These are phyloP conservation scores for Ceratobasidium sp. DNA, from an alignment of 1,284 basidiomycete genomes.

Conservation along the genomic window DNA sequence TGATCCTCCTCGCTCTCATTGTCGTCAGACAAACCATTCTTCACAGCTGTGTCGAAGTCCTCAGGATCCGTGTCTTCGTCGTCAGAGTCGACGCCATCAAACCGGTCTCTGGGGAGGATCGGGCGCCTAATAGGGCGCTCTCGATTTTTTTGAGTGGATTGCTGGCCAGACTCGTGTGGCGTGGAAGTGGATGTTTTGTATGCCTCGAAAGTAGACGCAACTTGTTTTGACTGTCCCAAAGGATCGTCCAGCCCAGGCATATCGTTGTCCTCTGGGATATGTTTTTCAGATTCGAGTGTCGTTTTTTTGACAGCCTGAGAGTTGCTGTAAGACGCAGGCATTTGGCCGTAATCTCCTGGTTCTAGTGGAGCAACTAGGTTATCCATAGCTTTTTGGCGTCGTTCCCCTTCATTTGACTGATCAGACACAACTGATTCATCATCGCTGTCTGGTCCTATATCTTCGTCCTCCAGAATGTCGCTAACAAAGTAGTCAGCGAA, in stretches of 20 bases:
- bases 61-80: constrained; percentile 74
- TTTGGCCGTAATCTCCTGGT: constrained; percentile 77
- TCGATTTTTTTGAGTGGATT: constrained; percentile 28
- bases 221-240: constrained; percentile 42
- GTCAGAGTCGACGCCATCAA: constrained; percentile 84
- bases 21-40: constrained; percentile 43
- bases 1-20: constrained; percentile 75
- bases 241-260: constrained; percentile 18
- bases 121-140: constrained; percentile 66
- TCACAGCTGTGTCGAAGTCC: constrained; percentile 39
- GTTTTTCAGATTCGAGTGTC: constrained; percentile 56
- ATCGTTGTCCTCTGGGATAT: constrained; percentile 30
- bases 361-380: constrained; percentile 72
- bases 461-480: constrained; percentile 40
- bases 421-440: constrained; percentile 53
- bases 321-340: constrained; percentile 68
- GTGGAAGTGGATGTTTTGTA: constrained; percentile 22
- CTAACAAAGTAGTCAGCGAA: constrained; percentile 17
- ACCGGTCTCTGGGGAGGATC: constrained; percentile 76
- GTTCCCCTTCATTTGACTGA: constrained; percentile 48
- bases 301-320: constrained; percentile 70
- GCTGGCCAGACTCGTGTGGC: constrained; percentile 12
- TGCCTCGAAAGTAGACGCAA: constrained; percentile 1
- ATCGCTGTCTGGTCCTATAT: constrained; percentile 44
- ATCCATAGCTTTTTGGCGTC: constrained; percentile 69